Evolutionary conservation across 352 stramenopile species (phyloP).

Genomic region (Phytophthora fragariae): DNA sequence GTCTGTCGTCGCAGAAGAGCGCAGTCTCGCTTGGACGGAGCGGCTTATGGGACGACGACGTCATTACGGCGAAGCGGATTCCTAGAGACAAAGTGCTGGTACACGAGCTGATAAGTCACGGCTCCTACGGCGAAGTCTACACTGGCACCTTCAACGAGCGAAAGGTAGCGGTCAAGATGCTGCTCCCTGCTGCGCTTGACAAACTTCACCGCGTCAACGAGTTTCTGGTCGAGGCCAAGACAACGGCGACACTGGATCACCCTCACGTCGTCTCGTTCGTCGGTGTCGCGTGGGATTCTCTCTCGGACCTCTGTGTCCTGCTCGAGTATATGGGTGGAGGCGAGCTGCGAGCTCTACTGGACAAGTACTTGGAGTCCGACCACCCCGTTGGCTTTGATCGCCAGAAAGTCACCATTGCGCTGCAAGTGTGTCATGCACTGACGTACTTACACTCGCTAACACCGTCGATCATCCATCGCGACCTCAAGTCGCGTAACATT

Average conservation of each 20-base stretch:
- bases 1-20: not conserved
- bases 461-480: conserved; percentile 35
- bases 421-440: conserved; percentile 46
- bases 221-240: conserved; percentile 48
- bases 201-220: conserved; percentile 35
- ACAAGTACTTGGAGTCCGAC: conserved; percentile 26
- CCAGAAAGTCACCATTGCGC: conserved; percentile 35
- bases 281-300: conserved; percentile 48
- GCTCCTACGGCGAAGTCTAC: conserved; percentile 47
- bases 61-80: conserved; percentile 44
- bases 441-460: conserved; percentile 43
- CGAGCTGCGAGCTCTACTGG: conserved; percentile 44
- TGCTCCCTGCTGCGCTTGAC: conserved; percentile 29
- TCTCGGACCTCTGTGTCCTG: conserved; percentile 47
- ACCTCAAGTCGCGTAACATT: conserved; percentile 54
- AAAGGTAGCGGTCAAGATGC: conserved; percentile 46
- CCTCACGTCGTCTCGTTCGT: conserved; percentile 45
- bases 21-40: not conserved
- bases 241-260: conserved; percentile 42
- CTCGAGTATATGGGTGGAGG: conserved; percentile 57
- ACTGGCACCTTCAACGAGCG: conserved; percentile 39
- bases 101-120: conserved; percentile 26
- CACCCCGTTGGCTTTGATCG: conserved; percentile 20
- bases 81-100: conserved; percentile 38
- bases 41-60: conserved; percentile 38